Evolutionary conservation across 1,139 yeast species (phyloP), one percentile per base, ranked within the genome.

Genomic region (Geotrichum restrictum): DNA sequence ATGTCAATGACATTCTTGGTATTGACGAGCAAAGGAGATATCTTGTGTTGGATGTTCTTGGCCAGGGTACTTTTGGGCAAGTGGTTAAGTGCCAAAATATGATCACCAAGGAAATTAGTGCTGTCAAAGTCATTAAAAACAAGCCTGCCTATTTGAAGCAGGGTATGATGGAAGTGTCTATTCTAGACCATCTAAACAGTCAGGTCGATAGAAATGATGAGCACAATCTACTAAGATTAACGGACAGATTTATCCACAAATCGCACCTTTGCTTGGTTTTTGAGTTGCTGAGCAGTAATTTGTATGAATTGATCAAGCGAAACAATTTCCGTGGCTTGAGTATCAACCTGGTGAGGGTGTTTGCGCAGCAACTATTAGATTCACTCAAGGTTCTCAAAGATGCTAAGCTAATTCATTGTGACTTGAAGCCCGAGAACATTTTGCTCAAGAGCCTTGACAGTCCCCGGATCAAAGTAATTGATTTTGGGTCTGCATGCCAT

Each of bases 21-120:
- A 77, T 82, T 1, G 94, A 88, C 64, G 96, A 88, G 61, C 91
- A 89, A 53, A 75, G 93, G 54, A 63, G 88, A 65, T 91, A 91
- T 66, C 76, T 93, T 63, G 97, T 94, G 3, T 72, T 93, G 57
- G 98, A 93, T 69, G 78, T 93, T 22, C 71, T 94, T 45, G 99
- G 99, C 0, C 93, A 91, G 59, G 99, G 99, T 2, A 91, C 98
- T 0, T 93, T 94, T 76, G 98, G 98, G 3, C 99, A 93, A 69
- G 99, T 94, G 51, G 98, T 91, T 33, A 93, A 93, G 70, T 93
- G 98, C 70, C 98, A 93, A 69, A 89, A 93, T 67, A 75, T 93
- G 69, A 74, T 82, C 47, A 89, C 94, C 45, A 94, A 88, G 65
- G 91, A 88, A 56, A 82, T 93, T 24, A 88, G 91, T 44, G 98